Conservation (phyloP, 768 basidiomycete genomes). For the Hypholoma fasciculare region DNA sequence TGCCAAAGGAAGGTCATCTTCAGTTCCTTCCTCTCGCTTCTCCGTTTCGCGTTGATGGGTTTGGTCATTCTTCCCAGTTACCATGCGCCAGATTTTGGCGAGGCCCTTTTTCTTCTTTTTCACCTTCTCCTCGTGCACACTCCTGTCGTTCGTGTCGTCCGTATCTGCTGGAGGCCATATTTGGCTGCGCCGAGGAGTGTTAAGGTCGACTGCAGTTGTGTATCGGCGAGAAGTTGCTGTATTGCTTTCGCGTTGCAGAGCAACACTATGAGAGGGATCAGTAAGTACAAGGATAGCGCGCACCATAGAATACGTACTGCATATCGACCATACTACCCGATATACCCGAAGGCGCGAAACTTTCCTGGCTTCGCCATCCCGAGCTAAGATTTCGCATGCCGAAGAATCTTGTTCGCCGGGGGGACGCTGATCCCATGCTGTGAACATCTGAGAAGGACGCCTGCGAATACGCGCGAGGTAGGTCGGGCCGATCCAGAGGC, state of each 20-base stretch:
- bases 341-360: conserved; percentile 76
- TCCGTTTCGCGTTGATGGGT: conserved; percentile 29
- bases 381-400: conserved; percentile 70
- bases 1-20: conserved; percentile 77
- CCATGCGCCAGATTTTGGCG: conserved; percentile 79
- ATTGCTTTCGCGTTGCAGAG: conserved; percentile 64
- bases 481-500: conserved; percentile 57
- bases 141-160: conserved; percentile 24
- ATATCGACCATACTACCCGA: conserved; percentile 91
- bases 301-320: conserved; percentile 62
- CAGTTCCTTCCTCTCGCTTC: conserved; percentile 43
- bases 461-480: conserved; percentile 72
- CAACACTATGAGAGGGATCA: conserved; percentile 53
- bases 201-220: conserved; percentile 34
- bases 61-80: conserved; percentile 56
- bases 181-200: conserved; percentile 49
- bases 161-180: conserved; percentile 45
- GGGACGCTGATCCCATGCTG: conserved; percentile 67
- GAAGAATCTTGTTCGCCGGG: conserved; percentile 75
- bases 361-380: conserved; percentile 80
- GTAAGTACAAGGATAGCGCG: neutral
- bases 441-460: conserved; percentile 81
- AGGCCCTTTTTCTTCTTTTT: conserved; percentile 81
- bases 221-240: conserved; percentile 30
- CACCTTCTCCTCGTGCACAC: conserved; percentile 40